Base-by-base conservation (phyloP, 2,329 filamentous ascomycete genomes). In the Microcyclospora tardicrescens region DNA sequence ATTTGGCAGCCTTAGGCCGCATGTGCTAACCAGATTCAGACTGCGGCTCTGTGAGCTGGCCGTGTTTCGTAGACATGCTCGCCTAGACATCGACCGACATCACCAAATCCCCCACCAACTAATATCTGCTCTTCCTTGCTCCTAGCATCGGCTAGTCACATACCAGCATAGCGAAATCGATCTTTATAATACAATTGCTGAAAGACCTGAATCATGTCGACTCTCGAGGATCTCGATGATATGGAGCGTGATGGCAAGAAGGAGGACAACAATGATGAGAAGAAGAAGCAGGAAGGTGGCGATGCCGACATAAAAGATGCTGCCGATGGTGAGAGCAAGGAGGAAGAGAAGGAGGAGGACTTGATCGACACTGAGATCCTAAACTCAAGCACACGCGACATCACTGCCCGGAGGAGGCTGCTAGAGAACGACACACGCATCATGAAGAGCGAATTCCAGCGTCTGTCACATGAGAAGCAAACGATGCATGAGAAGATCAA, bases 401-500 rank as follows among this genome's bases (percentile, higher is more conserved):
- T 98, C 56, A 72, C 84, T 56, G 93, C 86, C 55, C 77, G 91
- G 62, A 83, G 80, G 69, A 80, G 87, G 57, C 73, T 98, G 58
- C 72, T 98, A 49, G 91, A 98, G 65, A 98, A 98, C 64, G 91
- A 98, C 65, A 83, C 91, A 56, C 77, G 91, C 56, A 96, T 98
- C 66, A 96, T 98, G 86, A 89, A 83, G 72, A 94, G 86, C 71
- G 91, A 98, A 65, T 86, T 78, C 55, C 87, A 94, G 60, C 81
- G 91, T 53, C 72, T 98, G 66, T 82, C 81, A 55, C 91, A 98
- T 57, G 91, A 98, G 67, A 94, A 94, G 68, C 78, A 81, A 36
- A 80, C 84, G 35, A 98, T 98, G 91, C 79, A 79, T 42, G 89
- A 96, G 64, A 96, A 95, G 72, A 96, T 98, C 64, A 96, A 95